Base-by-base conservation (phyloP, 2,329 filamentous ascomycete genomes). In the Colletotrichum karsti region DNA sequence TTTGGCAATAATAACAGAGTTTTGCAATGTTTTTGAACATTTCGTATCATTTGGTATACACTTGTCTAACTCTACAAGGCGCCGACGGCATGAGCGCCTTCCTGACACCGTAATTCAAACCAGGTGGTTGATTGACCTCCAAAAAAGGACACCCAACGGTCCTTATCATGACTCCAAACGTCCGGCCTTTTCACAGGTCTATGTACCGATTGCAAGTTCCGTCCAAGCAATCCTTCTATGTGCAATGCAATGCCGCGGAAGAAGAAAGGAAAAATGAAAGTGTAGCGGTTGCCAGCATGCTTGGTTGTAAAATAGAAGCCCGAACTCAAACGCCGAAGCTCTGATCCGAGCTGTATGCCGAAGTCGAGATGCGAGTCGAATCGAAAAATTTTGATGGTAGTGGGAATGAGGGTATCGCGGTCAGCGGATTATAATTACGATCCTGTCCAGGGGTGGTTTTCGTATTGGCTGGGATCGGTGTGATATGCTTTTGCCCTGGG, bases 151-250 rank as follows among this genome's bases (percentile, higher is more conserved):
- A 68, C 20, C 65, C 65, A 48, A 53, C 30, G n/a, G 60, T 68
- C 65, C 65, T 63, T 48, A 65, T 64, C 65, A 58, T 68, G 61
- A 65, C 65, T 68, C 65, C 65, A 42, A 54, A 65, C 60, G 60
- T 68, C 65, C 46, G 53, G 37, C 46, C 63, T 54, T n/a, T 48
- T 68, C 37, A 65, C 53, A 58, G 60, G 39, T 65, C 60, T 68
- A 68, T 68, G 53, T 59, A 64, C 65, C 60, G 60, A 59, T 68
- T 59, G 65, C 60, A 18, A 46, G 46, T 53, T 65, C 39, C 44
- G 26, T 65, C 46, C 53, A 54, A 53, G 46, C 65, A 68, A 68
- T 68, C 54, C 44, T 37, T 54, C 60, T 68, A 54, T 68, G 54
- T 68, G 65, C 63, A 63, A 63, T 68, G 60, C 54, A 65, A 68